Evolutionary conservation across 192 early-diverging fungal genomes (phyloP).

Genomic region (Podila epicladia): DNA sequence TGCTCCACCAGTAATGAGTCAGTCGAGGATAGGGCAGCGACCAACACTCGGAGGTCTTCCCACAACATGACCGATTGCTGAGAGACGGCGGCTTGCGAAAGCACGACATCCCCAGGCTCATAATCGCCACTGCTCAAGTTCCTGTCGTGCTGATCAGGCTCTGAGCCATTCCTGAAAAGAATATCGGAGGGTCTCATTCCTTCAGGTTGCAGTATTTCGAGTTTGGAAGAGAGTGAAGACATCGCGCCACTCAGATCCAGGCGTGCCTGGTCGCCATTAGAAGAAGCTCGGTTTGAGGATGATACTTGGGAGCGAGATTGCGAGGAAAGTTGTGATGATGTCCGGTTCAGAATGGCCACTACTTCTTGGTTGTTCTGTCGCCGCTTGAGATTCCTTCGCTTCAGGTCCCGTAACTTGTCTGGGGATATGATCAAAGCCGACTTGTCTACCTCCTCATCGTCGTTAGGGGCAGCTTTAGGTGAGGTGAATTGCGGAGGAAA

Average conservation of each 20-base stretch:
- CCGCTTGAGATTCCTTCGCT: neutral
- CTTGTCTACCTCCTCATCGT: neutral
- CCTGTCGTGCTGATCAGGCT: neutral
- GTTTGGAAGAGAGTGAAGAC: constrained; percentile 11
- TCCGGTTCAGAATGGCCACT: neutral
- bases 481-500: constrained; percentile 6
- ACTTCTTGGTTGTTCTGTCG: neutral
- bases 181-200: constrained; percentile 27
- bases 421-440: neutral
- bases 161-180: neutral
- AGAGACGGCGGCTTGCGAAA: constrained; percentile 22
- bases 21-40: neutral
- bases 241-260: constrained; percentile 9
- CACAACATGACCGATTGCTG: constrained; percentile 24
- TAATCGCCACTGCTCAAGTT: neutral
- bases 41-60: constrained; percentile 19
- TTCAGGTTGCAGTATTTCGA: constrained; percentile 25
- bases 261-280: neutral
- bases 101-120: constrained; percentile 8
- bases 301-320: neutral
- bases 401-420: neutral
- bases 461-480: neutral
- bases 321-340: neutral
- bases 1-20: neutral
- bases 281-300: neutral